phyloP scores from a whole-genome alignment of 306 rosid genomes.

The Sindora glabra region DNA sequence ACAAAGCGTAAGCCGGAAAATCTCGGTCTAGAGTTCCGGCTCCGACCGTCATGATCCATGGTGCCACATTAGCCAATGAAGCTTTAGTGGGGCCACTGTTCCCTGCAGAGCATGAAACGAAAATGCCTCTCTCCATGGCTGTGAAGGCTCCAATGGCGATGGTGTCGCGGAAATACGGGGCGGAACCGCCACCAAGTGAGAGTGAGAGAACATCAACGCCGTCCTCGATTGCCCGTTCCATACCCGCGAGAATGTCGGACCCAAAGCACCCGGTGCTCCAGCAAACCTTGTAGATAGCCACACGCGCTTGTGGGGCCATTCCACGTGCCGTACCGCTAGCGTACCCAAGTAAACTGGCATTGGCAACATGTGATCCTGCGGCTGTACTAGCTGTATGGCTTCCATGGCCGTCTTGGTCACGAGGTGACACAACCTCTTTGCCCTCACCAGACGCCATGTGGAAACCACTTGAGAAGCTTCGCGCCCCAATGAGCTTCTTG shows the following conservation, averaged over 20 bases:
- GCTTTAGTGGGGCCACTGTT: slow-evolving; percentile 77
- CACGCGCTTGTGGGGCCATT: slow-evolving; percentile 79
- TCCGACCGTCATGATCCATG: slow-evolving; percentile 86
- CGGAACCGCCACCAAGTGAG: slow-evolving; percentile 75
- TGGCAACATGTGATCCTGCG: slow-evolving; percentile 58
- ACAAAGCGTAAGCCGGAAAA: slow-evolving; percentile 58
- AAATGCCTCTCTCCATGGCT: slow-evolving; percentile 63
- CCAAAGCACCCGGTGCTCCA: slow-evolving; percentile 90
- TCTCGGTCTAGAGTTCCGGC: slow-evolving; percentile 86
- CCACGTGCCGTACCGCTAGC: slow-evolving; percentile 83
- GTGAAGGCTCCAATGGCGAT: slow-evolving; percentile 86
- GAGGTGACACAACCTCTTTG: slow-evolving; percentile 52
- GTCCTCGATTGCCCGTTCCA: slow-evolving; percentile 63
- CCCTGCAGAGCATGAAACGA: slow-evolving; percentile 75
- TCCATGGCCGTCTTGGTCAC: slow-evolving; percentile 94
- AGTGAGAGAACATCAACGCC: slow-evolving; percentile 82
- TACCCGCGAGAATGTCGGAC: slow-evolving; percentile 77
- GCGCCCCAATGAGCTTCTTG: slow-evolving; percentile 83
- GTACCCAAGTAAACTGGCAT: slow-evolving; percentile 76
- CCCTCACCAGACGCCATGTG: slow-evolving; percentile 50
- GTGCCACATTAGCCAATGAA: slow-evolving; percentile 76
- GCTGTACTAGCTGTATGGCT: slow-evolving; percentile 94
- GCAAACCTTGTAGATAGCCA: slow-evolving; percentile 83
- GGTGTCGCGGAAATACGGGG: slow-evolving; percentile 82
- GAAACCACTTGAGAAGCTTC: slow-evolving; percentile 71